Base-by-base conservation (phyloP, 2,329 filamentous ascomycete species). In the Emergomyces orientalis region DNA sequence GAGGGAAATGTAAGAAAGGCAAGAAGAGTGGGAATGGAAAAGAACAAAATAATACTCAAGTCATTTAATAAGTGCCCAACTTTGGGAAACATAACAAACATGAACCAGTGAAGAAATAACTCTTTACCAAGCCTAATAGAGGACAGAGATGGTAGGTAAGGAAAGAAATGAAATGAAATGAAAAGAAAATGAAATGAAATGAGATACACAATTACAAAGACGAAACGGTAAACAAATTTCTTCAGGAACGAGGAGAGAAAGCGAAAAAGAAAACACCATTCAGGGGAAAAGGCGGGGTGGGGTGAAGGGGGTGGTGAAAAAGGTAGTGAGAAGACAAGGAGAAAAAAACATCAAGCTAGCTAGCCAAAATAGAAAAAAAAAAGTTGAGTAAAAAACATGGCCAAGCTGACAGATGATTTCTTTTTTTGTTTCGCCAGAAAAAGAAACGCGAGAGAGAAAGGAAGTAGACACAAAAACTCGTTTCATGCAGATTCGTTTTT, bases 281-380 rank as follows among this genome's bases (percentile, higher is more conserved):
- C 47, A 17, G 47, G 47, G 64, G 60, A 13, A 17, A 17, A 30
- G 11, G 6, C 8, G 34, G n/a, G 55, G 27, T 47, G 13, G 8
- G 41, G 22, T 25, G 56, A 14, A 56, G n/a, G 14, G 19, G 8
- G 19, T 8, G n/a, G 19, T 49, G 45, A 11, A 55, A 22, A 34
- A 34, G 66, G 64, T 70, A 68, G 69, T 70, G 72, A 71, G 66
- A 69, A 66, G 65, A 69, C 25, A 63, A 66, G 66, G 60, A 63
- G 49, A 63, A 69, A 69, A 54, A n/a, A 19, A 25, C 52, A 43
- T 56, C 45, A 54, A 30, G 57, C 37, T 34, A 25, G 59, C 45
- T 51, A 61, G 45, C 59, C 45, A 61, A 61, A 61, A 61, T 63
- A 64, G 59, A 66, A 67, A 62, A 56, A 34, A 43, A 30, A 7